Base-by-base conservation (phyloP, 169 alveolate genomes). In the Cryptosporidium muris region DNA sequence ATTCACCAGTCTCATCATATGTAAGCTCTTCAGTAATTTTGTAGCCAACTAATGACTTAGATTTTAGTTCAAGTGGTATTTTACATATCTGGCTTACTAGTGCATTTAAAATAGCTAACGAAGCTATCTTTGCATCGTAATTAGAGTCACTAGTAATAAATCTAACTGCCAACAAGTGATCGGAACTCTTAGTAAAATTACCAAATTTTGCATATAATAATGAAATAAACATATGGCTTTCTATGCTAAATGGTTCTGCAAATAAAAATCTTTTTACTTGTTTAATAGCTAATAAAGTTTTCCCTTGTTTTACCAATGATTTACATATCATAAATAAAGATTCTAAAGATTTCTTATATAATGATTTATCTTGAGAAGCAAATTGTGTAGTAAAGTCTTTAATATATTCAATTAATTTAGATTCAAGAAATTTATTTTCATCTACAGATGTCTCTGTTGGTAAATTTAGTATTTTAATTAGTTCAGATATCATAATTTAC, bases 121-220 rank as follows among this genome's bases (percentile, higher is more conserved):
- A 74, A 11, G 85, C 67, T 74, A 74, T 74, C 47, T 74, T 74
- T 12, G 85, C 85, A 60, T 74, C 85, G 47, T 74, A 74, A 48
- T 74, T 58, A n/a, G 34, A 42, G 36, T 74, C 85, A 74, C 47
- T 25, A 14, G 85, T 74, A 66, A 74, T 74, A 43, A 74, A 74
- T 12, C 85, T 74, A 37, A 74, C 67, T 36, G 74, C 85, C 85
- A 74, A 58, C 4, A 74, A 43, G 51, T 74, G 85, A 12, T 74
- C 85, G 25, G 54, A 74, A 12, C 85, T 54, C 49, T 58, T 74
- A 25, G 12, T 8, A 63, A 58, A 74, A 60, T 74, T 74, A 7
- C 85, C 85, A 49, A 74, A 37, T 43, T 74, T 74, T 64, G 60
- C 43, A 58, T 74, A 74, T 42, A 74, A 52, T 4, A 74, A n/a